A percentile compares a stretch with the other conserved stretches of the same genome.
These are phyloP conservation scores for Rhizoctonia solani DNA, from an alignment of 1,284 basidiomycete genomes.

Conservation along the genomic window DNA sequence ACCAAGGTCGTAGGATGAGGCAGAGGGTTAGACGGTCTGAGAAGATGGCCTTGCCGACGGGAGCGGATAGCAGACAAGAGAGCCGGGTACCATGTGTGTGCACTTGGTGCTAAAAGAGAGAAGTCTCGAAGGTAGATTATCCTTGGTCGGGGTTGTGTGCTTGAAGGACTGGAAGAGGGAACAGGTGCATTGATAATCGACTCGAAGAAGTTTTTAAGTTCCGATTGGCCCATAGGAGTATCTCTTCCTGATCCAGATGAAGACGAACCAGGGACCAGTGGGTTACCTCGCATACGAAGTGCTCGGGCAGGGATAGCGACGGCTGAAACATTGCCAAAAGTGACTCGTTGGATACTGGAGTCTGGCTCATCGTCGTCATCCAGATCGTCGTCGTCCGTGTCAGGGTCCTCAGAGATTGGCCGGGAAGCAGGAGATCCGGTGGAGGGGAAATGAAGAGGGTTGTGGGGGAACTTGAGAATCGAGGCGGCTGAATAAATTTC, in stretches of 20 bases:
- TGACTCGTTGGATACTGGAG: background rate
- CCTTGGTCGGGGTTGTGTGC: constrained; percentile 54
- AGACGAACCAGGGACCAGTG: constrained; percentile 12
- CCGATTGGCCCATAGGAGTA: background rate
- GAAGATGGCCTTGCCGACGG: constrained; percentile 63
- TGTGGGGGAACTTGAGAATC: constrained; percentile 65
- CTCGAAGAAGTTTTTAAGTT: constrained; percentile 67
- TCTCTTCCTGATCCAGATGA: background rate
- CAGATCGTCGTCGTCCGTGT: constrained; percentile 50
- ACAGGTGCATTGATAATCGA: constrained; percentile 62
- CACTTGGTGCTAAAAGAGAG: constrained; percentile 69
- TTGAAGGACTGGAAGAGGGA: constrained; percentile 1
- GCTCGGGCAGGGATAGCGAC: constrained; percentile 27
- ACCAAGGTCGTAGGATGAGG: constrained; percentile 75
- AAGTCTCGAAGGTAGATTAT: constrained; percentile 84
- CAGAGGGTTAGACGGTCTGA: constrained; percentile 55
- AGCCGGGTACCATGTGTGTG: constrained; percentile 77
- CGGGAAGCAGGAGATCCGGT: constrained; percentile 44
- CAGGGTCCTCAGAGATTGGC: constrained; percentile 38
- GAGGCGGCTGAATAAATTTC: constrained; percentile 55
- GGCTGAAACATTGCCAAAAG: constrained; percentile 32
- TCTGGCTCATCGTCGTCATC: constrained; percentile 42
- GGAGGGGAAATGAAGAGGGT: constrained; percentile 69
- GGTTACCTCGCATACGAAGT: constrained; percentile 33
- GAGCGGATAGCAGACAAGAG: constrained; percentile 75